Evolutionary conservation across 2,329 filamentous ascomycete species (phyloP).

Genomic region (Exophiala phaeomuriformis): DNA sequence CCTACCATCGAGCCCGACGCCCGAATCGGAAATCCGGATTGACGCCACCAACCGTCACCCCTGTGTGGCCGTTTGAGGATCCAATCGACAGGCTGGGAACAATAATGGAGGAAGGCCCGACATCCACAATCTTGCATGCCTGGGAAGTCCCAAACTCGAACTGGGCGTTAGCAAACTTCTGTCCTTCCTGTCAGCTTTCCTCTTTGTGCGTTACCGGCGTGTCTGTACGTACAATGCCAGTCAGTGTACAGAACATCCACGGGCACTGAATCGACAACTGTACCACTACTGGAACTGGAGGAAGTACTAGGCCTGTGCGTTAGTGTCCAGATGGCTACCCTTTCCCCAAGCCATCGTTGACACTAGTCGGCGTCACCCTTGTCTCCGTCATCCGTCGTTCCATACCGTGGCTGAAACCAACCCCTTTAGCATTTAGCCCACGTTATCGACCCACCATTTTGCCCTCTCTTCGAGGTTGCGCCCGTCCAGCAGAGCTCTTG

Average conservation of each 20-base stretch:
- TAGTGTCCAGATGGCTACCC: not conserved
- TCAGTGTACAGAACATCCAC: too few species aligned
- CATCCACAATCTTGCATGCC: not conserved
- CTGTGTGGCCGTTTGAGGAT: not conserved
- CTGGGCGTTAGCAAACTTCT: not conserved
- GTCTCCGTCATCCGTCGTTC: conserved; percentile 6
- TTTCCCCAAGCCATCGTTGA: not conserved
- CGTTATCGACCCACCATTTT: not conserved
- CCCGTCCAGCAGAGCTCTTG: not conserved
- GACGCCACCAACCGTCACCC: not conserved
- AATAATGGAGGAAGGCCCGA: not conserved
- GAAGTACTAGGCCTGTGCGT: not conserved
- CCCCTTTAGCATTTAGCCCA: not conserved
- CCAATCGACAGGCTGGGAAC: not conserved
- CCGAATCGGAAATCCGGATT: not conserved
- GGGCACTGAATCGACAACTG: too few species aligned
- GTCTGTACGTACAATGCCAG: too few species aligned
- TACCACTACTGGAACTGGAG: too few species aligned
- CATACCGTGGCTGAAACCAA: not conserved
- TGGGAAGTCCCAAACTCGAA: not conserved
- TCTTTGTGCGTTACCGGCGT: too few species aligned
- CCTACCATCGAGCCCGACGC: not conserved
- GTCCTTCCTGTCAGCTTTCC: too few species aligned
- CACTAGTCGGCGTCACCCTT: conserved; percentile 9
- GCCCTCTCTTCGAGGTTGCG: not conserved